Evolutionary conservation across 2,329 filamentous ascomycete species (phyloP).

Genomic region (Scopulariopsis brevicaulis): DNA sequence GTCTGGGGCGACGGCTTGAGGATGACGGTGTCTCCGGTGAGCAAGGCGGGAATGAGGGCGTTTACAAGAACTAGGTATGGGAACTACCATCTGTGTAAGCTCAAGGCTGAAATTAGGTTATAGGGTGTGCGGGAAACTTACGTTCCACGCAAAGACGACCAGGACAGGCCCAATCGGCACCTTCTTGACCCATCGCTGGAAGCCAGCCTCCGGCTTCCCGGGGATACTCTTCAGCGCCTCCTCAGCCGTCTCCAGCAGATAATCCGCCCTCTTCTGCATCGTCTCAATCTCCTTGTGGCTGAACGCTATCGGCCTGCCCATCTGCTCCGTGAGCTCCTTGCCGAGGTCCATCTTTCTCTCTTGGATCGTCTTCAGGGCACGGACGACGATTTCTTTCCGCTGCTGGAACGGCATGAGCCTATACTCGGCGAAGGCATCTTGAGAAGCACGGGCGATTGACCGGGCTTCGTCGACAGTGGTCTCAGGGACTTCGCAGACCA

Average conservation of each 20-base stretch:
- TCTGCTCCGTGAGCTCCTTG: slow-evolving; percentile 58
- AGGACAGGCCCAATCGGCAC: slow-evolving; percentile 55
- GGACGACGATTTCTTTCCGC: slow-evolving; percentile 51
- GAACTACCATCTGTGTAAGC: slow-evolving; percentile 46
- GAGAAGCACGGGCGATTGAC: slow-evolving; percentile 40
- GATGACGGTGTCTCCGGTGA: slow-evolving; percentile 84
- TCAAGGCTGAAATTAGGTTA: not conserved
- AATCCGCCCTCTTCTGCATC: slow-evolving; percentile 53
- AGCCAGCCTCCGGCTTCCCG: slow-evolving; percentile 53
- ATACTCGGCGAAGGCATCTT: slow-evolving; percentile 49
- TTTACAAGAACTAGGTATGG: slow-evolving; percentile 91
- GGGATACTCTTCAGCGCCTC: slow-evolving; percentile 48
- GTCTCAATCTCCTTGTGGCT: slow-evolving; percentile 54
- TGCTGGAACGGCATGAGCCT: slow-evolving; percentile 42
- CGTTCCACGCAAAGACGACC: slow-evolving; percentile 63
- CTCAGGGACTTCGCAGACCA: slow-evolving; percentile 50
- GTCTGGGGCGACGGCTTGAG: slow-evolving; percentile 93
- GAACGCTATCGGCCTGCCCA: slow-evolving; percentile 60
- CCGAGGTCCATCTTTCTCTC: slow-evolving; percentile 47
- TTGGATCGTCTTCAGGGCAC: slow-evolving; percentile 34
- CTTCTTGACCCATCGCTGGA: slow-evolving; percentile 56
- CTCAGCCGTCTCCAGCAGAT: slow-evolving; percentile 51
- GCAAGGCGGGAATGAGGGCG: slow-evolving; percentile 80
- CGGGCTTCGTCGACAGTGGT: slow-evolving; percentile 45
- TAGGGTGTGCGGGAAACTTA: slow-evolving; percentile 16